Conservation (phyloP, 2,329 filamentous ascomycete species). For the Huntiella omanensis region DNA sequence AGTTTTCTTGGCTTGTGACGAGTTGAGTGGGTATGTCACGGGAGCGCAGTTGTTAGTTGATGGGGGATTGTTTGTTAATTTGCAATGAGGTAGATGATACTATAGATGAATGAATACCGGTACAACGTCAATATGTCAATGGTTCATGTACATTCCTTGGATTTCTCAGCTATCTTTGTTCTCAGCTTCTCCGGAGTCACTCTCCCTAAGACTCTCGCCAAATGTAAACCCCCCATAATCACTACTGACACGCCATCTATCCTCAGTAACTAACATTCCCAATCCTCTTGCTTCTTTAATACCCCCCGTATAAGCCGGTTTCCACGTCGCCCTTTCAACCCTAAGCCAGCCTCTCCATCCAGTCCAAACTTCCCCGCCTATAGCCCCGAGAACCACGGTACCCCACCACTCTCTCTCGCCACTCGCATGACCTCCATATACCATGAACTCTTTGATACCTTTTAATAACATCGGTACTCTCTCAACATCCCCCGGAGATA, state of each 20-base stretch:
- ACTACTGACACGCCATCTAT: background rate
- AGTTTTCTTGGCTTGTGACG: constrained; percentile 64
- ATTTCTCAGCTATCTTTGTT: too few species aligned
- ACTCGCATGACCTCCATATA: constrained; percentile 29
- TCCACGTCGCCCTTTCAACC: constrained; percentile 19
- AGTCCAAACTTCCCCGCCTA: constrained; percentile 18
- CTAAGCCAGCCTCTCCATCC: constrained; percentile 28
- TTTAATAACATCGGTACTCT: background rate
- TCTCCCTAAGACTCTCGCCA: background rate
- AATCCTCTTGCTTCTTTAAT: constrained; percentile 26
- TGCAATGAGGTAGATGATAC: constrained; percentile 34
- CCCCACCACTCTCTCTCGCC: constrained; percentile 36
- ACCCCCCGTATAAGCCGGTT: constrained; percentile 13
- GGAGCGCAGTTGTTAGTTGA: constrained; percentile 74
- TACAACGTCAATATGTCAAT: too few species aligned
- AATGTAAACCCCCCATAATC: background rate
- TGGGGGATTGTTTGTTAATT: constrained; percentile 75
- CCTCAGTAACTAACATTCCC: background rate
- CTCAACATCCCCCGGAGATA: constrained; percentile 15
- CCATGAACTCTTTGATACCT: constrained; percentile 26
- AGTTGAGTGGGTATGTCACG: constrained; percentile 63
- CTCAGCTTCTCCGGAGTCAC: background rate
- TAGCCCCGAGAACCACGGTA: constrained; percentile 32
- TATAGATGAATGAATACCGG: too few species aligned
- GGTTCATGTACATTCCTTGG: too few species aligned